Evolutionary conservation across 148 eudicot species (phyloP).

Genomic region (Bassia scoparia): DNA sequence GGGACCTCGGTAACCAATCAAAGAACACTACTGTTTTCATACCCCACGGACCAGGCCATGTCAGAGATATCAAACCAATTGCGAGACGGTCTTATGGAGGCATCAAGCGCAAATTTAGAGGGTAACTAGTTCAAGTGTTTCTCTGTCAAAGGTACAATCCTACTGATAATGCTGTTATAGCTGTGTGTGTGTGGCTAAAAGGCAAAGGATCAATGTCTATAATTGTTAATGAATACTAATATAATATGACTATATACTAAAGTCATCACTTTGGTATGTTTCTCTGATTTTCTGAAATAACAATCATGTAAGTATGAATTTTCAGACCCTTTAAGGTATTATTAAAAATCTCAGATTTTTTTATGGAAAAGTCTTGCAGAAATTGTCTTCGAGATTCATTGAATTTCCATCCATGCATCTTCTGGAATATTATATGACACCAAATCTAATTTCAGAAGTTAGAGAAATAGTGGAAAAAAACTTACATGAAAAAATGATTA

Average conservation of each 20-base stretch:
- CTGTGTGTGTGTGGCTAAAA: neutral
- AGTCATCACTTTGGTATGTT: neutral
- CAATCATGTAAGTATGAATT: neutral
- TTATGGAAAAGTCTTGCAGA: neutral
- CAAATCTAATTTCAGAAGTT: neutral
- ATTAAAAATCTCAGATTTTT: neutral
- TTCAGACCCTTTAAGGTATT: neutral
- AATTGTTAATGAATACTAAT: neutral
- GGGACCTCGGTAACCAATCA: conserved; percentile 87
- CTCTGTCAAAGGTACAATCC: neutral
- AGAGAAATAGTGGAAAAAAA: neutral
- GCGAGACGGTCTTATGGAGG: conserved; percentile 92
- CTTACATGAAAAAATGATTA: neutral
- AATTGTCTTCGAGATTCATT: neutral
- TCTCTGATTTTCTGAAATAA: neutral
- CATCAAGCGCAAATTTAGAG: conserved; percentile 38
- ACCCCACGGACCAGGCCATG: conserved; percentile 98
- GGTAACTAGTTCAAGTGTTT: conserved; percentile 28
- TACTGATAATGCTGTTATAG: neutral
- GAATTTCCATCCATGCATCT: neutral
- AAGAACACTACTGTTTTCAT: conserved; percentile 92
- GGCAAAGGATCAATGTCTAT: conserved; percentile 1
- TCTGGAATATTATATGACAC: neutral
- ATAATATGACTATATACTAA: neutral
- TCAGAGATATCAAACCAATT: conserved; percentile 88